These are phyloP conservation scores for Claviceps citrina DNA, from an alignment of 2,329 filamentous ascomycete species.

Conservation along the genomic window DNA sequence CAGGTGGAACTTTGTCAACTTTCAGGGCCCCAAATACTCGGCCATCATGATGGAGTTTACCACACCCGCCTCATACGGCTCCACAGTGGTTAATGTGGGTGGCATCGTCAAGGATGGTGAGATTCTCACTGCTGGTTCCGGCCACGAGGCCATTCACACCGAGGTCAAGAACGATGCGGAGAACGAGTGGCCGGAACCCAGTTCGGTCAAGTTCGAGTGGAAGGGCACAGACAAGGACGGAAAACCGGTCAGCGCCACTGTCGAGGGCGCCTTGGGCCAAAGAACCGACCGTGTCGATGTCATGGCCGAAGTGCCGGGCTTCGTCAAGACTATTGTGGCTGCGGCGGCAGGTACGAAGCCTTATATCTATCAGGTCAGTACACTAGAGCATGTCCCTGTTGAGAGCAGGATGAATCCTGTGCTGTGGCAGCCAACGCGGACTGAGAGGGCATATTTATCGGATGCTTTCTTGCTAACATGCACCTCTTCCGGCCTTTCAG, in stretches of 20 bases:
- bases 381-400: no score
- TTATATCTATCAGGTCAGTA: conserved; percentile 83
- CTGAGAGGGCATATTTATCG: no score
- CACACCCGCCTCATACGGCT: conserved; percentile 83
- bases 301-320: conserved; percentile 89
- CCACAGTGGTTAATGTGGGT: conserved; percentile 68
- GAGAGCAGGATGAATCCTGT: no score
- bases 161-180: conserved; percentile 55
- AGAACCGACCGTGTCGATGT: conserved; percentile 71
- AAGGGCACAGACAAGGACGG: conserved; percentile 61
- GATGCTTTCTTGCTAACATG: not conserved
- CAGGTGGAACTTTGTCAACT: conserved; percentile 85
- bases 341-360: conserved; percentile 82
- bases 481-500: conserved; percentile 27
- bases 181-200: conserved; percentile 82
- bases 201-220: conserved; percentile 61
- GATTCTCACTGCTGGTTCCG: conserved; percentile 56
- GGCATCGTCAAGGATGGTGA: conserved; percentile 68
- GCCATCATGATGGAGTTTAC: conserved; percentile 92
- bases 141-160: conserved; percentile 52
- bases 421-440: no score
- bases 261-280: conserved; percentile 54
- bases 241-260: conserved; percentile 50
- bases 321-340: conserved; percentile 87
- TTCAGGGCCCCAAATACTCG: conserved; percentile 75